A percentile compares a stretch with the other conserved stretches of the same genome.
phyloP scores from a whole-genome alignment of 1,284 basidiomycete genomes.

The Austroboletus novae-zelandiae region DNA sequence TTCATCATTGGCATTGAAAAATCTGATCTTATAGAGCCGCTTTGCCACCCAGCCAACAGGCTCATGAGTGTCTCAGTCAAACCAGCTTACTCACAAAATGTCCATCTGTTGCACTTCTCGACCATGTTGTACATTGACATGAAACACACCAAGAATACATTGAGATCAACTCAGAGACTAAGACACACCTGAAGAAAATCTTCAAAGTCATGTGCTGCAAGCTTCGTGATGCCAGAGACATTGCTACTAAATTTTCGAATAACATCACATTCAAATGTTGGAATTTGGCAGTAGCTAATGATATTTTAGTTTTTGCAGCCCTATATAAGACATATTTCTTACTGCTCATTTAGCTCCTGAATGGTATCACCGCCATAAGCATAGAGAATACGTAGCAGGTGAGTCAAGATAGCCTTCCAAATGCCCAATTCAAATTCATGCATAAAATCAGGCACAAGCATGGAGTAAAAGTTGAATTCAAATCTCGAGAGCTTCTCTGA shows the following conservation, averaged over 20 bases:
- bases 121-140: conserved; percentile 21
- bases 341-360: conserved; percentile 5
- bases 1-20: background rate
- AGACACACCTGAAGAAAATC: conserved; percentile 33
- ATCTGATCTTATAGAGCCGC: background rate
- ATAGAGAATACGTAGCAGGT: conserved; percentile 16
- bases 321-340: background rate
- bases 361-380: background rate
- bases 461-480: conserved; percentile 10
- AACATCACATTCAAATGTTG: conserved; percentile 1
- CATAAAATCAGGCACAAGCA: conserved; percentile 17
- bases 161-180: conserved; percentile 27
- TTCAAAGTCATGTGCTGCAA: conserved; percentile 11
- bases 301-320: background rate
- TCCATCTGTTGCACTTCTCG: background rate
- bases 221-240: conserved; percentile 4
- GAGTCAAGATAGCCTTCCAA: conserved; percentile 17
- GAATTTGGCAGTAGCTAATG: background rate
- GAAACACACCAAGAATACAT: conserved; percentile 34
- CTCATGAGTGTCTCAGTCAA: background rate
- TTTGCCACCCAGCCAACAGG: background rate
- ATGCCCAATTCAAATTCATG: conserved; percentile 24
- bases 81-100: background rate
- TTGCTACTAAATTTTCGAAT: conserved; percentile 13
- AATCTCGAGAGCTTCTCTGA: conserved; percentile 3